Percentiles rank a stretch among this genome's conserved stretches.
Evolutionary conservation across 2,329 filamentous ascomycete genomes (phyloP).

Genomic region (Neopestalotiopsis sp.): DNA sequence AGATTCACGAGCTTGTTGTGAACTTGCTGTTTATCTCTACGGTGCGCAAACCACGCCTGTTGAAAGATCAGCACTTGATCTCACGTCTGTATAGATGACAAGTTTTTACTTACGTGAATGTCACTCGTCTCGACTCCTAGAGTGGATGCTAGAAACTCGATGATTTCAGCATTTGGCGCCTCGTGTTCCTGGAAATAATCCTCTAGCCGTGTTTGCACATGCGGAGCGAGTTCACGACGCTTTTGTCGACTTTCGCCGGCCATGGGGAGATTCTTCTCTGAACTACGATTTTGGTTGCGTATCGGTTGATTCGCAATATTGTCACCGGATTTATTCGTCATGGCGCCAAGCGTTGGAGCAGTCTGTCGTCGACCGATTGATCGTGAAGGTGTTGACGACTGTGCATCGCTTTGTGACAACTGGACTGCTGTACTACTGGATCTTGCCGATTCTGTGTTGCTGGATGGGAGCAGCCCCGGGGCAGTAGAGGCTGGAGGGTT

Average conservation of each 20-base stretch:
- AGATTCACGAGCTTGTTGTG: conserved; percentile 51
- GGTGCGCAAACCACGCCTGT: conserved; percentile 59
- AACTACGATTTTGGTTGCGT: conserved; percentile 50
- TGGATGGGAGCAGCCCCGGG: conserved; percentile 23
- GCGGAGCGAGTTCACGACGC: conserved; percentile 51
- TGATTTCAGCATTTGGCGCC: conserved; percentile 54
- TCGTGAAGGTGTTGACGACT: background rate
- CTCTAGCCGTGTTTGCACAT: conserved; percentile 57
- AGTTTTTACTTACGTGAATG: conserved; percentile 47
- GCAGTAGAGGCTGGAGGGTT: conserved; percentile 16
- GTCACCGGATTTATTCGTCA: conserved; percentile 29
- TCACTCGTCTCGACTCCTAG: conserved; percentile 57
- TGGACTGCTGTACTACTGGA: background rate
- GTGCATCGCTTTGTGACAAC: background rate
- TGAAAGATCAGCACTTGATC: conserved; percentile 23
- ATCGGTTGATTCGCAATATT: conserved; percentile 47
- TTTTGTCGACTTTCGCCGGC: conserved; percentile 43
- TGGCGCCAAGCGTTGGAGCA: conserved; percentile 23
- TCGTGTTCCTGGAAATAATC: conserved; percentile 57
- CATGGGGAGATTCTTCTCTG: conserved; percentile 45
- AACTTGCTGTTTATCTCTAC: conserved; percentile 54
- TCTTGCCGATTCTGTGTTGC: conserved; percentile 33
- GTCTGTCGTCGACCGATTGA: conserved; percentile 15
- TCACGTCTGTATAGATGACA: background rate
- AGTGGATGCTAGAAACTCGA: conserved; percentile 60